Evolutionary conservation across 2,329 filamentous ascomycete species (phyloP).

Genomic region (Fusarium denticulatum): DNA sequence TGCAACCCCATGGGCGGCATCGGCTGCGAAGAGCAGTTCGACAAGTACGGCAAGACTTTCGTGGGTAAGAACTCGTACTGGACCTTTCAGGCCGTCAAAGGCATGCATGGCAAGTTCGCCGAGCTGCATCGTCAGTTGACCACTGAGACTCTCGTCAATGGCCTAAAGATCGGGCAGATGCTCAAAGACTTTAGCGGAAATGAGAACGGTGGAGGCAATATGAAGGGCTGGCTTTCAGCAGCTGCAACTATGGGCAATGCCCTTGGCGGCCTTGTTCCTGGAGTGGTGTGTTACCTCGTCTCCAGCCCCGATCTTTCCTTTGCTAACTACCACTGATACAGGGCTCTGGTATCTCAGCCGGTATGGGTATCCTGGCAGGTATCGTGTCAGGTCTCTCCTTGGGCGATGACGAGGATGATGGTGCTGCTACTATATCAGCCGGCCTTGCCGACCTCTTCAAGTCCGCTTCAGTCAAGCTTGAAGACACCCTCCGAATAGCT

Average conservation of each 20-base stretch:
- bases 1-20: neutral
- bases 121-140: slow-evolving; percentile 15
- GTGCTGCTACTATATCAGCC: neutral
- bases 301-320: too few relatives aligned
- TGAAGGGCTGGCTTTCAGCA: slow-evolving; percentile 4
- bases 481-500: slow-evolving; percentile 8
- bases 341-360: neutral
- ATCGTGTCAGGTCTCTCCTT: neutral
- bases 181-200: neutral
- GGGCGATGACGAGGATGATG: neutral
- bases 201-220: neutral
- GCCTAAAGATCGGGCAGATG: slow-evolving; percentile 12
- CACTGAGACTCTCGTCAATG: slow-evolving; percentile 5
- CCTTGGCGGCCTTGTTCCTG: slow-evolving; percentile 2
- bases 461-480: neutral
- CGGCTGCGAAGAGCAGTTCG: slow-evolving; percentile 2
- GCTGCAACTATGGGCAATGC: slow-evolving; percentile 6
- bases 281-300: neutral
- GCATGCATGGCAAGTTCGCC: slow-evolving; percentile 13
- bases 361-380: neutral
- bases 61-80: slow-evolving; percentile 19
- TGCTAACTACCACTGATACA: fast-evolving
- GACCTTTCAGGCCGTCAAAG: slow-evolving; percentile 20
- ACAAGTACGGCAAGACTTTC: neutral
- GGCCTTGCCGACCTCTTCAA: slow-evolving; percentile 4